Conservation (phyloP, 2,329 filamentous ascomycete species). For the Mycosphaerella sp. region DNA sequence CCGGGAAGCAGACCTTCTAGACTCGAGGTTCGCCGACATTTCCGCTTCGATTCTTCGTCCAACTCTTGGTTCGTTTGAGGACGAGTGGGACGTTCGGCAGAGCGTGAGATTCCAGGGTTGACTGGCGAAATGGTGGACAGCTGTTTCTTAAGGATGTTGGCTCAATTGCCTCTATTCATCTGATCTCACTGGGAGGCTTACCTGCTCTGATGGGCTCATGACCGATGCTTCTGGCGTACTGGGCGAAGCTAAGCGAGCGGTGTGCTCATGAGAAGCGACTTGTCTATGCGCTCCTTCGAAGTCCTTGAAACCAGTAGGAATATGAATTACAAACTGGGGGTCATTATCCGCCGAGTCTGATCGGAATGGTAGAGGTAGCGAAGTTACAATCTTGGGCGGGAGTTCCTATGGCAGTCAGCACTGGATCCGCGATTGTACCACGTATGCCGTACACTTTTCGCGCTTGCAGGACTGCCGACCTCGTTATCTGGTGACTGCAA, state of each 20-base stretch:
- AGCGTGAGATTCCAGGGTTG: constrained; percentile 61
- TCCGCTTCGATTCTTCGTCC: constrained; percentile 49
- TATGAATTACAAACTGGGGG: constrained; percentile 85
- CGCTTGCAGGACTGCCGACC: constrained; percentile 31
- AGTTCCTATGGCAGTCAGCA: constrained; percentile 26
- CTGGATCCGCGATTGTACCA: constrained; percentile 23
- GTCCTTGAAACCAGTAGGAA: constrained; percentile 71
- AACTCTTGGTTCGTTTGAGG: constrained; percentile 76
- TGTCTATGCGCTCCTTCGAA: constrained; percentile 49
- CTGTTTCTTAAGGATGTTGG: background rate
- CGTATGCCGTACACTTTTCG: constrained; percentile 28
- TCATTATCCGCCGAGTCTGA: constrained; percentile 62
- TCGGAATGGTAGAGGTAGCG: constrained; percentile 35
- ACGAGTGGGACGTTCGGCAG: constrained; percentile 67
- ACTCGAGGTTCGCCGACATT: constrained; percentile 62
- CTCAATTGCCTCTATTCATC: background rate
- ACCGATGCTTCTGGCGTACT: constrained; percentile 32
- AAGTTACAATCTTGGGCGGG: constrained; percentile 44
- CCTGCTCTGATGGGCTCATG: constrained; percentile 29
- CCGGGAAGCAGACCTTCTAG: constrained; percentile 59
- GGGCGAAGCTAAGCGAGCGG: constrained; percentile 33
- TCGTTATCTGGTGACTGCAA: constrained; percentile 31
- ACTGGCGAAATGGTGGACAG: constrained; percentile 54
- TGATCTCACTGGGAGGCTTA: constrained; percentile 11
- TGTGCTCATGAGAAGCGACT: constrained; percentile 21